Base-by-base conservation (phyloP, 371 early-diverging fungal species). In the Nematocida minor region DNA sequence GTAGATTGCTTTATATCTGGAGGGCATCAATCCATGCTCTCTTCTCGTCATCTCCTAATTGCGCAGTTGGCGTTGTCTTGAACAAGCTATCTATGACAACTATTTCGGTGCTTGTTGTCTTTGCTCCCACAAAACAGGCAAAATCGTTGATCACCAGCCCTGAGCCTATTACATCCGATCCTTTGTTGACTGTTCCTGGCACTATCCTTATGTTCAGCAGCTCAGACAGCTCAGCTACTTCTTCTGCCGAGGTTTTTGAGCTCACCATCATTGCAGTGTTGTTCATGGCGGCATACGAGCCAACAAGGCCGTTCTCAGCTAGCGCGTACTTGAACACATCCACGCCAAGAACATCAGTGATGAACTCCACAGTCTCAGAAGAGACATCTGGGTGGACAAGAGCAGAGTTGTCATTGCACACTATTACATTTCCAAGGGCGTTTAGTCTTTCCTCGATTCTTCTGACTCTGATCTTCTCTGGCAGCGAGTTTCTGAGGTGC, bases 361-460 rank as follows among this genome's bases (percentile, higher is more conserved):
- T 96, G 67, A 94, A 91, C 84, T 97, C 96, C 84, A 95, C 94
- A 7, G 96, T 97, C 84, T 95, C 96, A 79, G 83, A 60, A 46
- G 63, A 67, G 55, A 99, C 89, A 84, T 99, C 99, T 11, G 96
- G 95, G 83, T 97, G 96, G 22, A 95, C 94, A 16, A 99, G 85
- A n/a, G 96, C 98, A 55, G 94, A 93, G 82, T 96, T 92, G 84
- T 99, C 99, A 84, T 99, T 99, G 88, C 98, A 98, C 11, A 95
- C 92, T 86, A 99, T 93, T 32, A 96, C 94, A 85, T 99, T 99
- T 70, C 99, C 99, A 36, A 98, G 87, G 4, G 97, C 97, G 41
- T 96, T 95, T 25, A 96, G 87, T 60, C 97, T 90, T 87, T 99
- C 99, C 82, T 95, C 95, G 11, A 97, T 91, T 68, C 97, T 89